Base-by-base conservation (phyloP, 352 stramenopile genomes). In the Thraustotheca clavata region DNA sequence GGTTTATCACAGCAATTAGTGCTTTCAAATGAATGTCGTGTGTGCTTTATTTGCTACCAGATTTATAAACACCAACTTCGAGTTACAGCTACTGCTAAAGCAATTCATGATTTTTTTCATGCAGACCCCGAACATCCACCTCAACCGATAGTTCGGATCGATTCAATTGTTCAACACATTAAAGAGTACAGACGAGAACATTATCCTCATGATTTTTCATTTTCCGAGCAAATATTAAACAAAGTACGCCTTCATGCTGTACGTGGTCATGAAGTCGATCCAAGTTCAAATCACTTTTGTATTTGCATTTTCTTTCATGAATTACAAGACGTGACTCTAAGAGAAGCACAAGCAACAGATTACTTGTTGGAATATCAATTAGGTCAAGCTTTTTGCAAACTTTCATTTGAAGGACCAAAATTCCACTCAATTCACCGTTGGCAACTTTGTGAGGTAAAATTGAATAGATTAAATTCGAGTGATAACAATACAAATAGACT, bases 261-360 rank as follows among this genome's bases (percentile, higher is more conserved):
- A 7, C 59, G 57, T 24, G 81, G 77, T 14, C 41, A 54, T 8
- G 80, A 88, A 20, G 71, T 93, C 6, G 83, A 93, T n/a, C 83
- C 81, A n/a, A 91, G 75, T 11, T 78, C 73, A 34, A 67, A 77
- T 0, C 78, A 91, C 35, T 65, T 93, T 33, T 78, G 81, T 1
- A 48, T 93, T 14, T 73, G 83, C 29, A 83, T 93, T 46, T 88
- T 93, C 69, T 93, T 93, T 54, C 81, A 93, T 48, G 83, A 93
- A 54, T 65, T 93, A 2, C 83, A 93, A 49, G 83, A 93, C 49
- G 81, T 71, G 32, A 78, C 80, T 0, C 76, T 75, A 0, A 49
- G 78, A 0, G 34, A 9, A 14, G 65, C 88, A 33, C 67, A 69
- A 5, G 75, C 81, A 1, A 80, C 77, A 0, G 79, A 91, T 20